Percentiles rank a stretch among this genome's conserved stretches.
Conservation (phyloP, 2,329 filamentous ascomycete genomes). For the Calonectria crousiana region DNA sequence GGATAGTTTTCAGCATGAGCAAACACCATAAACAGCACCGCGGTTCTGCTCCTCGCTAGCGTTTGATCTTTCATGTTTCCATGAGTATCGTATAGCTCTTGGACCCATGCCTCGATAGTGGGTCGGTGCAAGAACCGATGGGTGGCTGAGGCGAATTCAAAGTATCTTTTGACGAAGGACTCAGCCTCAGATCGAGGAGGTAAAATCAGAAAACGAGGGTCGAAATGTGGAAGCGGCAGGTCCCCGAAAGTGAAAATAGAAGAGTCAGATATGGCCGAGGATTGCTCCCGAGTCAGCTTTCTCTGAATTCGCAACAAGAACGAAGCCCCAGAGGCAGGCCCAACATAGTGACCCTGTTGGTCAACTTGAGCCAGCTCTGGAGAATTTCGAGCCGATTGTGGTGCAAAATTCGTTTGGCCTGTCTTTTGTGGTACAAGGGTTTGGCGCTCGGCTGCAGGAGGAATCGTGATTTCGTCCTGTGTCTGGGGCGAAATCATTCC, state of each 20-base stretch:
- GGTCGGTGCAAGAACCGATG: conserved; percentile 66
- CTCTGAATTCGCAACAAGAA: conserved; percentile 41
- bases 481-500: conserved; percentile 7
- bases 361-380: conserved; percentile 32
- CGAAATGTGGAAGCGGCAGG: conserved; percentile 55
- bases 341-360: conserved; percentile 36
- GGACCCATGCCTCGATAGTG: conserved; percentile 60
- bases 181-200: conserved; percentile 49
- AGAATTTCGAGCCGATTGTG: conserved; percentile 35
- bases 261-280: conserved; percentile 53
- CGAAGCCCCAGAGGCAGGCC: conserved; percentile 33
- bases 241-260: conserved; percentile 63
- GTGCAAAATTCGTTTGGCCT: neutral
- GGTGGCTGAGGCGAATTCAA: conserved; percentile 67
- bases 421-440: conserved; percentile 12
- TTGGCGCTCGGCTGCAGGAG: conserved; percentile 24
- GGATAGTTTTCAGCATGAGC: conserved; percentile 61
- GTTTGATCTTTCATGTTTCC: conserved; percentile 38
- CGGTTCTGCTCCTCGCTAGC: conserved; percentile 46
- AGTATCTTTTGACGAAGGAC: conserved; percentile 60
- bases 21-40: conserved; percentile 63
- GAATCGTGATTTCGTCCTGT: conserved; percentile 29
- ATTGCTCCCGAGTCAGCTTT: conserved; percentile 54
- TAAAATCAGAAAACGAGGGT: conserved; percentile 52
- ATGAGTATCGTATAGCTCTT: conserved; percentile 51